A percentile compares a stretch with the other conserved stretches of the same genome.
Conservation (phyloP, 306 rosid genomes). For the Hippophae rhamnoides region DNA sequence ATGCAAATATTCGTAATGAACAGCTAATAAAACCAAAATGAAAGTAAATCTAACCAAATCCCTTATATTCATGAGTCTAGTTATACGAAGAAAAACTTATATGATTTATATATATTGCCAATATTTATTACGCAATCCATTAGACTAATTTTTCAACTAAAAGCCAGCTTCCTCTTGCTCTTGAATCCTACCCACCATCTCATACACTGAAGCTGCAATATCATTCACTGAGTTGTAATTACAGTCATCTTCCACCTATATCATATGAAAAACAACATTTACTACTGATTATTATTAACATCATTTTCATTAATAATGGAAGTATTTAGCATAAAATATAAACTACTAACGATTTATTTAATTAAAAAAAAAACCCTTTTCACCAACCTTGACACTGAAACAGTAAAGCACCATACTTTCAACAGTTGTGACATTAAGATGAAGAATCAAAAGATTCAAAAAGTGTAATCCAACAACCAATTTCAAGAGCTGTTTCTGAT, state of each 20-base stretch:
- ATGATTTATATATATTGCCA: not conserved
- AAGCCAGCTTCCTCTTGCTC: constrained; percentile 4
- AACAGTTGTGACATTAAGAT: constrained; percentile 26
- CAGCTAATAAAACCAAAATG: no score
- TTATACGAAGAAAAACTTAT: not conserved
- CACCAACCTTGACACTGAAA: constrained; percentile 33
- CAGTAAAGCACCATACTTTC: constrained; percentile 28
- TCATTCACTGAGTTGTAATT: constrained; percentile 27
- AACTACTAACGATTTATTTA: not conserved
- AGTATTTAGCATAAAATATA: not conserved
- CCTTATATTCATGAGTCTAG: not conserved
- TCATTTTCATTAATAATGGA: not conserved
- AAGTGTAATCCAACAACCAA: constrained; percentile 31
- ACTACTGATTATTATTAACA: not conserved
- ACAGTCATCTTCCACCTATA: constrained; percentile 34
- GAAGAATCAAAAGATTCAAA: constrained; percentile 26
- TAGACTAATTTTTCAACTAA: constrained; percentile 2
- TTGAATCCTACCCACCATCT: constrained; percentile 35
- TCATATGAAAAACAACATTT: constrained; percentile 10
- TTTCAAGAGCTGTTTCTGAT: constrained; percentile 30
- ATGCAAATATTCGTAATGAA: no score
- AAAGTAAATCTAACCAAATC: not conserved
- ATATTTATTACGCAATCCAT: not conserved
- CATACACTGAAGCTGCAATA: constrained; percentile 36
- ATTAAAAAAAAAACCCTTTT: no score